Conservation (phyloP, 1,284 basidiomycete species). For the Paramarasmius palmivorus region DNA sequence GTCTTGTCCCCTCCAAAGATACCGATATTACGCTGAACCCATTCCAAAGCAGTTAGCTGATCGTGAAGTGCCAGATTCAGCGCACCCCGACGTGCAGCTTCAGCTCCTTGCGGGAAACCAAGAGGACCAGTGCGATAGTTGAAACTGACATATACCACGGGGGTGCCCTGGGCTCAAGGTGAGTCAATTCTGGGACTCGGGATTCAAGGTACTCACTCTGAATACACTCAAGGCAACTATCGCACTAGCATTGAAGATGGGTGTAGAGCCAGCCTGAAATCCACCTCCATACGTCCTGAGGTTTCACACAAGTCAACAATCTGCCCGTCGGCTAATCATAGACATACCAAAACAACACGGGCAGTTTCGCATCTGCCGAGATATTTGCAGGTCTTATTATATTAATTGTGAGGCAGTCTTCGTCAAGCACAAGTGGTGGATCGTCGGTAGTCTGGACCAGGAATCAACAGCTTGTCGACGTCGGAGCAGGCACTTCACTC, state of each 20-base stretch:
- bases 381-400: no score
- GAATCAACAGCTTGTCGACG: no score
- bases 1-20: constrained; percentile 37
- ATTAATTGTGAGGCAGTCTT: no score
- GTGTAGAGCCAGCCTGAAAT: no score
- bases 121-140: constrained; percentile 41
- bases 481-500: no score
- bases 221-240: no score
- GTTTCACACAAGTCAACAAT: not conserved
- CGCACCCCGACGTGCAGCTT: constrained; percentile 25
- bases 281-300: no score
- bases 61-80: constrained; percentile 38
- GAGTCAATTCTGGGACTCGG: not conserved
- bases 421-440: constrained; percentile 18
- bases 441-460: constrained; percentile 11
- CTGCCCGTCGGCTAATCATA: not conserved
- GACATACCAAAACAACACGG: no score
- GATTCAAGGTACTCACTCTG: no score
- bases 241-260: no score
- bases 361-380: not conserved
- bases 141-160: constrained; percentile 54
- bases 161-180: constrained; percentile 39
- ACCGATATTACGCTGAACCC: constrained; percentile 35
- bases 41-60: constrained; percentile 32
- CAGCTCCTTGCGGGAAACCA: constrained; percentile 38